phyloP scores from a whole-genome alignment of 176 grass and related monocot species.

The Carex kokanica region DNA sequence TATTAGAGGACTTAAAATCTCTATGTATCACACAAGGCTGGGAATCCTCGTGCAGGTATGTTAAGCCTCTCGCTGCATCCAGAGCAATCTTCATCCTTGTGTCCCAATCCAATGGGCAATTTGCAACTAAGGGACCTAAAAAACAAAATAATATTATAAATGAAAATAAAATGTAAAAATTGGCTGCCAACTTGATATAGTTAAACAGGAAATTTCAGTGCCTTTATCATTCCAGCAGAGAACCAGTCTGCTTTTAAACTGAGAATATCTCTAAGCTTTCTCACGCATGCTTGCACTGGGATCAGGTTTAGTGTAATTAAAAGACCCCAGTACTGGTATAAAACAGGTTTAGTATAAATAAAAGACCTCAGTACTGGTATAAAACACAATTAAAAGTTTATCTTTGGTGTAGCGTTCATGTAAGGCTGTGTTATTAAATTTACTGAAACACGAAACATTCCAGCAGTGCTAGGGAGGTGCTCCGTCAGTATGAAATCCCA shows the following conservation, averaged over 20 bases:
- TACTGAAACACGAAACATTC: neutral
- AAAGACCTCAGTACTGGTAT: neutral
- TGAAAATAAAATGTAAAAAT: constrained; percentile 6
- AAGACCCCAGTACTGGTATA: no score
- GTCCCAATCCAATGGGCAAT: constrained; percentile 92
- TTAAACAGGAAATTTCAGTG: neutral
- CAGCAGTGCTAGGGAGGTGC: neutral
- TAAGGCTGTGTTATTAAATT: neutral
- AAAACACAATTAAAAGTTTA: neutral
- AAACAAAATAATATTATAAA: neutral
- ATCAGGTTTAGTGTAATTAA: no score
- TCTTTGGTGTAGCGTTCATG: neutral
- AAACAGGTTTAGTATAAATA: neutral
- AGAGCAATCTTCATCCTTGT: constrained; percentile 96
- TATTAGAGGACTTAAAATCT: constrained; percentile 99
- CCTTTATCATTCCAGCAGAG: neutral
- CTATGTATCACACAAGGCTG: constrained; percentile 99
- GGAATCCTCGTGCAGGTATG: constrained; percentile 96
- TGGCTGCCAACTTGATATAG: neutral
- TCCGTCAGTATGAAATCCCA: constrained; percentile 16
- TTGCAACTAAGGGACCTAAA: constrained; percentile 68
- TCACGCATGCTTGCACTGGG: neutral
- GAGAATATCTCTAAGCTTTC: neutral
- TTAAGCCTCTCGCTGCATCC: constrained; percentile 93
- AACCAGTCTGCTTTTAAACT: neutral